Base-by-base conservation (phyloP, 2,329 filamentous ascomycete genomes). In the Penicillium expansum region DNA sequence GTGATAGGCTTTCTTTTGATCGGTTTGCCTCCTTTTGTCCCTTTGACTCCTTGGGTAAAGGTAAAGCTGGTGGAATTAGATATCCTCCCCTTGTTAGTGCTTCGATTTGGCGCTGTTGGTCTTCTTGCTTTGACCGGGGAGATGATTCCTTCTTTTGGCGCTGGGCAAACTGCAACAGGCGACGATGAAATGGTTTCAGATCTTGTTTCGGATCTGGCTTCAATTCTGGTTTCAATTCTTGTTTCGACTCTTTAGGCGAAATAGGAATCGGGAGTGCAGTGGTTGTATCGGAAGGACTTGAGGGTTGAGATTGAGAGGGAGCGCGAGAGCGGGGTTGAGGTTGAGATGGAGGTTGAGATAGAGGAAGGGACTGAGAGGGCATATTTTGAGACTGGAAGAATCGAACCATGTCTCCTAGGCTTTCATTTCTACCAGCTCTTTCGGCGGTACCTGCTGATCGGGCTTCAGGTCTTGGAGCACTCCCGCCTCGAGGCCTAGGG, bases 341-440 rank as follows among this genome's bases (percentile, higher is more conserved):
- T 20, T 59, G 58, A 22, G 59, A 56, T 22, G 56, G 49, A 48
- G 62, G 51, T 11, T 52, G 54, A 27, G 58, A 43, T 52, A 49
- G 50, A 47, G 52, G 54, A 47, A 35, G 52, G 42, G 22, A 14
- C 11, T 33, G 27, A 14, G 63, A 52, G 6, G 69, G 57, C 18
- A 54, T 53, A 49, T 67, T 66, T 47, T 69, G 68, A 5, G 66
- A 61, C 50, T 74, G 72, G 38, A 75, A 72, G 59, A 74, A 74
- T 39, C 65, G 69, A 41, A 75, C 67, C 13, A 75, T 65, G 43
- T 75, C 73, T 30, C 68, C 63, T 27, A 74, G 57, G 50, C 67
- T 69, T 41, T 75, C 72, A 52, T 66, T 71, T 38, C 65, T 67
- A 49, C 64, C 62, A 41, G 61, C 62, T 53, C 63, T 62, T 52